Base-by-base conservation (phyloP, 352 stramenopile species). In the Phytophthora quininea region DNA sequence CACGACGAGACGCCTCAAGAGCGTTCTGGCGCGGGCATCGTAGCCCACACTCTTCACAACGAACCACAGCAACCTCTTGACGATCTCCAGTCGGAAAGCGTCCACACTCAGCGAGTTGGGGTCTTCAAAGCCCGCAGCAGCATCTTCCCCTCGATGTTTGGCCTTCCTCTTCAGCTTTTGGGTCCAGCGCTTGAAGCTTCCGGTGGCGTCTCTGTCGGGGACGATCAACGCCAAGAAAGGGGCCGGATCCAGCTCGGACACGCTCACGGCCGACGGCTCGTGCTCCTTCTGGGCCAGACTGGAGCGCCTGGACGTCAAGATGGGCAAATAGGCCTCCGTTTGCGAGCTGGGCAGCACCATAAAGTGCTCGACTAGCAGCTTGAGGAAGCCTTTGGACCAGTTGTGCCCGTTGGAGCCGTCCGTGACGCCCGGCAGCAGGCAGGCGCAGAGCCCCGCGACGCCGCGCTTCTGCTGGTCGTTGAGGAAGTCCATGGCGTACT, bases 11-110 rank as follows among this genome's bases (percentile, higher is more conserved):
- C 67, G 48, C 5, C 86, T 72, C 38, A 94, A 49, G 32, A 96
- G 53, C 5, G 84, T 83, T 0, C 88, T 74, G 6, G 78, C 74
- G 38, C 88, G 69, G 1, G 88, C 84, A 65, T 96, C 88, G 58
- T 96, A 96, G 3, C 88, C 88, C 15, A 90, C 78, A n/a, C 77
- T 73, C 38, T 93, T 89, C 12, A 94, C 79, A 1, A 78, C 91
- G 56, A 93, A 91, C 89, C 87, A 93, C 31, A 97, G 68, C 31
- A 92, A 48, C 30, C 84, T 64, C 57, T 91, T 88, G 19, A 93
- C 32, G 32, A 93, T 62, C 35, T 88, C 73, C 5, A 84, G 67
- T 10, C 86, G 77, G n/a, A 94, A 93, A 3, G 43, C 62, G 1
- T 73, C 74, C 57, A 66, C 64, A 19, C 57, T 64, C 0, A 79